Conservation (phyloP, 225 moss, liverwort and hornwort species). For the Marchantia paleacea region DNA sequence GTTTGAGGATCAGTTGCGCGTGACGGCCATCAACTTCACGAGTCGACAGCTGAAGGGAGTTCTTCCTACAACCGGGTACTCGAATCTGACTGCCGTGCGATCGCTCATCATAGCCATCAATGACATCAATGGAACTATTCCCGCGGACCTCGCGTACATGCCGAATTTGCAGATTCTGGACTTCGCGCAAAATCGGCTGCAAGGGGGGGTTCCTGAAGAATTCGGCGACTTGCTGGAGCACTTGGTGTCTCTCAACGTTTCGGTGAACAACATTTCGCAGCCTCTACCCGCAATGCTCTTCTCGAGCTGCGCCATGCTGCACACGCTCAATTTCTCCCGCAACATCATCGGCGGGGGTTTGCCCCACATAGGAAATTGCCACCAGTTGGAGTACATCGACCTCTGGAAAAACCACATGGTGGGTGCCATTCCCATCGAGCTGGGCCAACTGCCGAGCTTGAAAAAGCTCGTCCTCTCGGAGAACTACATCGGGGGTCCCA, state of each 20-base stretch:
- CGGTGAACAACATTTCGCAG: constrained; percentile 27
- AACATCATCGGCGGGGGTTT: constrained; percentile 26
- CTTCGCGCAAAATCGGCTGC: constrained; percentile 26
- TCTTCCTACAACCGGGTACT: constrained; percentile 33
- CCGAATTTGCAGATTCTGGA: constrained; percentile 32
- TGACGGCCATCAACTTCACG: constrained; percentile 17
- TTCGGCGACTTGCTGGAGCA: constrained; percentile 23
- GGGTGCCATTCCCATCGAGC: constrained; percentile 24
- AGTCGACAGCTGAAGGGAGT: constrained; percentile 23
- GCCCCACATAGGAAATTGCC: constrained; percentile 27
- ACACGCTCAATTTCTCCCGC: constrained; percentile 30
- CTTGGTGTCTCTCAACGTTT: constrained; percentile 28
- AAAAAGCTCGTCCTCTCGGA: constrained; percentile 27
- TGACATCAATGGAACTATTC: constrained; percentile 41
- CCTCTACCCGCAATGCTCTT: constrained; percentile 30
- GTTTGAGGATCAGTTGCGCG: constrained; percentile 18
- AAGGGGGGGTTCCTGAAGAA: constrained; percentile 29
- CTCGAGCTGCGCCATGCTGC: constrained; percentile 22
- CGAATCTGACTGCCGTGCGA: constrained; percentile 37
- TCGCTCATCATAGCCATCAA: constrained; percentile 24
- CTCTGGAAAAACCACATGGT: constrained; percentile 29
- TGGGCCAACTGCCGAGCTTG: constrained; percentile 29
- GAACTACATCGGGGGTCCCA: constrained; percentile 28
- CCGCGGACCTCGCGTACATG: constrained; percentile 22
- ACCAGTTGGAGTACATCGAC: constrained; percentile 19